Conservation (phyloP, 2,329 filamentous ascomycete genomes). For the Venturia oleaginea region DNA sequence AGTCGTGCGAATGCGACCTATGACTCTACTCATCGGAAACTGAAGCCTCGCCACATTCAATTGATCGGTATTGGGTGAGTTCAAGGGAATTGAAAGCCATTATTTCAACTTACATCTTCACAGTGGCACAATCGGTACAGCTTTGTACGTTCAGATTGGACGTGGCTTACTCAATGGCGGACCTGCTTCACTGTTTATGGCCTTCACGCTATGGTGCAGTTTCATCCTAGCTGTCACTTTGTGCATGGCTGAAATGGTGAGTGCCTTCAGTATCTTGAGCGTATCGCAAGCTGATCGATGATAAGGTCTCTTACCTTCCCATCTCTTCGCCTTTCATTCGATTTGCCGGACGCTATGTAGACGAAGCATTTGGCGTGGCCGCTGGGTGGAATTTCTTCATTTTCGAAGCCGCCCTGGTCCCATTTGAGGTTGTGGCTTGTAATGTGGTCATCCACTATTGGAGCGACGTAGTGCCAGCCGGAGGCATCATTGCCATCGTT, state of each 20-base stretch:
- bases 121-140: slow-evolving; percentile 38
- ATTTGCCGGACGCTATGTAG: slow-evolving; percentile 66
- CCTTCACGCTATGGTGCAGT: slow-evolving; percentile 37
- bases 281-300: background rate
- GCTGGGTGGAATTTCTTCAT: slow-evolving; percentile 68
- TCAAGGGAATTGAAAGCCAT: background rate
- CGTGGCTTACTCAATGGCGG: slow-evolving; percentile 37
- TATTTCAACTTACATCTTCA: slow-evolving; percentile 19
- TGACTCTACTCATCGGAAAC: slow-evolving; percentile 35
- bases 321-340: slow-evolving; percentile 72
- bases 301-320: slow-evolving; percentile 52
- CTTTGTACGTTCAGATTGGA: slow-evolving; percentile 39
- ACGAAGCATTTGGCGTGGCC: slow-evolving; percentile 65
- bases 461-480: slow-evolving; percentile 49
- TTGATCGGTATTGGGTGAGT: slow-evolving; percentile 29
- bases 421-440: slow-evolving; percentile 53
- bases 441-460: slow-evolving; percentile 34
- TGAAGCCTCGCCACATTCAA: slow-evolving; percentile 39
- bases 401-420: slow-evolving; percentile 58
- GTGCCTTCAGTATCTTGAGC: slow-evolving; percentile 30
- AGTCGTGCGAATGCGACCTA: slow-evolving; percentile 22
- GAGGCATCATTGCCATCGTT: slow-evolving; percentile 52
- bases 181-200: slow-evolving; percentile 37
- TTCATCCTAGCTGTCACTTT: slow-evolving; percentile 33
- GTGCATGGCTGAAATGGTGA: slow-evolving; percentile 65